Base-by-base conservation (phyloP, 139 green algal genomes). In the Bryopsis sp. region DNA sequence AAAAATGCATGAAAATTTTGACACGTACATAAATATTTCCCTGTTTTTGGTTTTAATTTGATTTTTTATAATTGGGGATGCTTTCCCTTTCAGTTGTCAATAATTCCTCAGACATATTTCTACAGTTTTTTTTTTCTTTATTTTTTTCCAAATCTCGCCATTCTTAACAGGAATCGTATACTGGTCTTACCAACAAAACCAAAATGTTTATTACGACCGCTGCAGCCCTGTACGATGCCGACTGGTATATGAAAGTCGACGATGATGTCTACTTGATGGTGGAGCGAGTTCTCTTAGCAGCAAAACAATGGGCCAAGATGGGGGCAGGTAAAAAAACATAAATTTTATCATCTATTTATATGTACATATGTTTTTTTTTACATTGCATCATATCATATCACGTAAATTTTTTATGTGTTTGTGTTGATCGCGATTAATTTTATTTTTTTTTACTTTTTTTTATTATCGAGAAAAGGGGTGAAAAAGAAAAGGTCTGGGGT, bases 131-230 rank as follows among this genome's bases (percentile, higher is more conserved):
- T n/a, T n/a, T n/a, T n/a, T n/a, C n/a, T n/a, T n/a, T 32, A 6
- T 68, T 29, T 5, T 28, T 29, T 33, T 7, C 43, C 38, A 6
- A 1, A 5, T 26, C 2, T 43, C n/a, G n/a, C n/a, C n/a, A n/a
- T n/a, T n/a, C n/a, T 6, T 43, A 29, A 33, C 64, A 84, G 69
- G 85, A 91, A 57, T 68, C 29, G 8, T 90, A 90, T 58, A 11
- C 22, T 0, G 76, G 74, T 58, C 78, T 91, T 68, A 58, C 85
- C 19, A 68, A 73, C 57, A 91, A 91, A 74, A 89, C 84, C 4
- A 61, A 81, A 3, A 47, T 58, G 1, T 91, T 88, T 62, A 77
- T 91, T 32, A 31, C 46, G 26, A 36, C 71, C 0, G 79, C 73
- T 0, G 67, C 68, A 3, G 2, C 26, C 19, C 26, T 28, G 4